Base-by-base conservation (phyloP, 2,329 filamentous ascomycete species). In the Dothideomycetes sp. region DNA sequence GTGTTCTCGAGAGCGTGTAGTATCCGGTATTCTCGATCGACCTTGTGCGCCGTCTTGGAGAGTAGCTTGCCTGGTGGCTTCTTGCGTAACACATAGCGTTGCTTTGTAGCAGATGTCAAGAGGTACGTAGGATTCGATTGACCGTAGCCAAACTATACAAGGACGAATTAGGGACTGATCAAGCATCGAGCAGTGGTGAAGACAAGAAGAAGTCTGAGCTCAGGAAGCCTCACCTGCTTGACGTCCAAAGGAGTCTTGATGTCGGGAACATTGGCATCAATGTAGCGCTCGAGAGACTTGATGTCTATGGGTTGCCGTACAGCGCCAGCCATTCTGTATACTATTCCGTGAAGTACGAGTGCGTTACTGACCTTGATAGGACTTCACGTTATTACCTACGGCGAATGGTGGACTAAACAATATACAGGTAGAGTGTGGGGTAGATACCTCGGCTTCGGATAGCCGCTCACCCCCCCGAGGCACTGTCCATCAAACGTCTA, bases 121-220 rank as follows among this genome's bases (percentile, higher is more conserved):
- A 89, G 85, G 65, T 96, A 98, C 2, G 91, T 98, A 33, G 91
- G 91, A 59, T 96, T 98, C 43, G 86, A 94, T 65, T 96, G 91
- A 44, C 91, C 91, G 60, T 93, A 96, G 53, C 88, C 86, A 59
- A 96, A 98, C 84, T 96, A 54, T 27, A 37, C 12, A 11, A 19
- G 16, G n/a, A n/a, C n/a, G n/a, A n/a, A n/a, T n/a, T n/a, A n/a
- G n/a, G n/a, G n/a, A n/a, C n/a, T n/a, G n/a, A n/a, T n/a, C n/a
- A n/a, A n/a, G n/a, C n/a, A n/a, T n/a, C n/a, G n/a, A n/a, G n/a
- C n/a, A n/a, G n/a, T n/a, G n/a, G n/a, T n/a, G n/a, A n/a, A n/a
- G n/a, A n/a, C n/a, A n/a, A n/a, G n/a, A n/a, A n/a, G n/a, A n/a
- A n/a, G n/a, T n/a, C n/a, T n/a, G n/a, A n/a, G n/a, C n/a, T n/a